Base-by-base conservation (phyloP, 345 rosid genomes). In the Sonneratia caseolaris region DNA sequence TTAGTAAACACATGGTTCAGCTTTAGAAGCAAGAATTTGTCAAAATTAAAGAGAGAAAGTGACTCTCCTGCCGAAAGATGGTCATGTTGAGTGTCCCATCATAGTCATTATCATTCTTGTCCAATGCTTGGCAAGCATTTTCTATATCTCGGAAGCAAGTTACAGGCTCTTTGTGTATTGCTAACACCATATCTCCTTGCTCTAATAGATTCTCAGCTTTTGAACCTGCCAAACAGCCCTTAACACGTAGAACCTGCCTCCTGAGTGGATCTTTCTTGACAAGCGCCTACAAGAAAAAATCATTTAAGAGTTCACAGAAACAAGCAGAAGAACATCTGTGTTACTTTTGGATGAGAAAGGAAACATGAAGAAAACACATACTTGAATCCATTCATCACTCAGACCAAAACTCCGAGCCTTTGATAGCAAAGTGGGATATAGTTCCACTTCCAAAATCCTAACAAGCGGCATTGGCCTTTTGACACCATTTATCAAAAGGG, bases 151-250 rank as follows among this genome's bases (percentile, higher is more conserved):
- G 84, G 81, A 78, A 95, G 86, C 97, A 95, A 78, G 99, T 90
- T 74, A 95, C 90, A 59, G 97, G 91, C 78, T 86, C 88, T 66
- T 90, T 89, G 77, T 90, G 86, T 43, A 95, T 87, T 64, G 96
- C 97, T 78, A 95, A 85, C 71, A 95, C 86, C 97, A 95, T 92
- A 82, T 95, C 97, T 3, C 97, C 97, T 82, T 86, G 89, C 79
- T 92, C 96, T 53, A 95, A 83, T 73, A 87, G 75, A 66, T 82
- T 89, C 71, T 86, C 96, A 76, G 99, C 97, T 74, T 89, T 90
- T 72, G 99, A 95, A 73, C 97, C 97, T 37, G 92, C 97, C 80
- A 90, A 80, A 83, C 99, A 90, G 74, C 97, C 90, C 81, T 92
- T 95, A 27, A 90, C 96, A 14, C 97, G 94, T 71, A 95, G 83